Percentiles rank a stretch among this genome's conserved stretches.
These are phyloP conservation scores for Monosporascus sp. DNA, from an alignment of 2,329 filamentous ascomycete genomes.

Conservation along the genomic window DNA sequence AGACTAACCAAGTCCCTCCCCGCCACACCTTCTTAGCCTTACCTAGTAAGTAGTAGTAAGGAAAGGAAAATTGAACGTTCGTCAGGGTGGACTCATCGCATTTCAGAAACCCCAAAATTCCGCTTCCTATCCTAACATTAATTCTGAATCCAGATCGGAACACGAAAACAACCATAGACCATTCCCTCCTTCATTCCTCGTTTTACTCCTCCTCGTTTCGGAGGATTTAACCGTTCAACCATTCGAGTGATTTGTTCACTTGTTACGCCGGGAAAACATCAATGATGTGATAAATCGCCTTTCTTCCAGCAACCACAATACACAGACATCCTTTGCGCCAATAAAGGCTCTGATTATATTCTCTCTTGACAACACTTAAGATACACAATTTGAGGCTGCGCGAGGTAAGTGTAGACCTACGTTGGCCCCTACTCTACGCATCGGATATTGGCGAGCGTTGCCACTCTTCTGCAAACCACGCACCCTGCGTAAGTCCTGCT, in stretches of 20 bases:
- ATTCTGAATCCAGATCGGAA: background rate
- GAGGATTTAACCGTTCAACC: background rate
- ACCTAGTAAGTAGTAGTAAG: too few relatives aligned
- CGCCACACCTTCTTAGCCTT: background rate
- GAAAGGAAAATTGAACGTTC: background rate
- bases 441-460: too few relatives aligned
- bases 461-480: too few relatives aligned
- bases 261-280: background rate
- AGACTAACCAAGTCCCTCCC: background rate
- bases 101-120: background rate
- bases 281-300: background rate
- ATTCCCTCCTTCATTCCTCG: background rate
- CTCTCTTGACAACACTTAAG: background rate
- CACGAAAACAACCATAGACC: background rate
- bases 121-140: background rate
- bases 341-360: background rate
- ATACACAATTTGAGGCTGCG: background rate
- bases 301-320: background rate
- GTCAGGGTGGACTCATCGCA: background rate
- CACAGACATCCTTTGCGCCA: background rate
- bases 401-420: background rate
- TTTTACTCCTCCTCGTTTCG: background rate
- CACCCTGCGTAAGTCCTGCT: too few relatives aligned
- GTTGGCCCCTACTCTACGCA: too few relatives aligned
- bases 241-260: background rate